Conservation (phyloP, 2,329 filamentous ascomycete genomes). For the Emmonsiellopsis sp. region DNA sequence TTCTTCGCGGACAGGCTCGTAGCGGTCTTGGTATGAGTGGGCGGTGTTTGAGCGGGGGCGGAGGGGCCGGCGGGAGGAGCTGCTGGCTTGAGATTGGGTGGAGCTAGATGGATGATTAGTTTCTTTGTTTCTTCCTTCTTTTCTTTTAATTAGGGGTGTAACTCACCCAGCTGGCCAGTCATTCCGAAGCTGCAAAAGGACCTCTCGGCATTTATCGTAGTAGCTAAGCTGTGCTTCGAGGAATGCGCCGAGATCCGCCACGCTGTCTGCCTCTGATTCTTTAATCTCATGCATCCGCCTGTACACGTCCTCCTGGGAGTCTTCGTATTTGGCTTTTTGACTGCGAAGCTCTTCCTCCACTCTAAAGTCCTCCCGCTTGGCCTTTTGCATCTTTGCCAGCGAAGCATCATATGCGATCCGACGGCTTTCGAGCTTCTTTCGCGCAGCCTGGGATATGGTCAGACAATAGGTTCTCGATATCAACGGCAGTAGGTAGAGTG, state of each 20-base stretch:
- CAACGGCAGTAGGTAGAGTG: background rate
- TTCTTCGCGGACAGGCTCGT: constrained; percentile 49
- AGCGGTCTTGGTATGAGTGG: constrained; percentile 53
- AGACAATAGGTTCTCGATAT: constrained; percentile 10
- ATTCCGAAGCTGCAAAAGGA: constrained; percentile 59
- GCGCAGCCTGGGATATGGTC: constrained; percentile 48
- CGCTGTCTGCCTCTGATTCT: constrained; percentile 75
- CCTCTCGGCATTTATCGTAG: constrained; percentile 81
- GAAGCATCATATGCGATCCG: constrained; percentile 86
- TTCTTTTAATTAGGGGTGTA: background rate
- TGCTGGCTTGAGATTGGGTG: constrained; percentile 17
- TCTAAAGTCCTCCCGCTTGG: constrained; percentile 86
- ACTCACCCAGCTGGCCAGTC: constrained; percentile 58
- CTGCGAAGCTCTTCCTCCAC: constrained; percentile 84
- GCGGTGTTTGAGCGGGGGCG: constrained; percentile 56
- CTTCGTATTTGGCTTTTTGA: constrained; percentile 93
- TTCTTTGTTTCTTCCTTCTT: background rate
- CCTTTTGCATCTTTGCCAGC: constrained; percentile 81
- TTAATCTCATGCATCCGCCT: constrained; percentile 95
- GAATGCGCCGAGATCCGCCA: constrained; percentile 69
- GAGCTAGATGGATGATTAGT: constrained; percentile 15
- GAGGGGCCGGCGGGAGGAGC: constrained; percentile 31
- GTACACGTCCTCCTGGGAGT: constrained; percentile 83
- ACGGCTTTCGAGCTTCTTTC: constrained; percentile 88
- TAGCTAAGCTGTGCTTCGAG: constrained; percentile 84